phyloP scores from a whole-genome alignment of 1,284 basidiomycete genomes.

The Ceratobasidium sp. region DNA sequence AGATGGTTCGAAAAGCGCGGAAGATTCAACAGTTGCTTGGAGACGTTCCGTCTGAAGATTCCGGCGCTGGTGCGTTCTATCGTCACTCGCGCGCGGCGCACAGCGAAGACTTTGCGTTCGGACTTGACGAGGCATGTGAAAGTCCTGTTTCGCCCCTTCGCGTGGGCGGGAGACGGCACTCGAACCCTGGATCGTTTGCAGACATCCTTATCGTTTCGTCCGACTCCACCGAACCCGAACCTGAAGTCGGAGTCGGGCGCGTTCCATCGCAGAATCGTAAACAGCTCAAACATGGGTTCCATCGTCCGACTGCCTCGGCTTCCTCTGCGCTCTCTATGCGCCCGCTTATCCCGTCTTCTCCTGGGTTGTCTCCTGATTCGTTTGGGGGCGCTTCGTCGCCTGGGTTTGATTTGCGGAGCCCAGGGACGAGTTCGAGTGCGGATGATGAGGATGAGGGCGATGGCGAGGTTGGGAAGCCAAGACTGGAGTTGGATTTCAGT shows the following conservation, averaged over 20 bases:
- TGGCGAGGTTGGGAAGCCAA: slow-evolving; percentile 1
- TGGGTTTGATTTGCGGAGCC: not conserved
- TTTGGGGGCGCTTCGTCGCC: not conserved
- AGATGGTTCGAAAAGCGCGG: slow-evolving; percentile 76
- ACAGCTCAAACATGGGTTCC: slow-evolving; percentile 20
- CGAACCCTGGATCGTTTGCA: slow-evolving; percentile 10
- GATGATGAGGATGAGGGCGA: not conserved
- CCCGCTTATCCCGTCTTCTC: slow-evolving; percentile 21
- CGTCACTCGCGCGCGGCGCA: slow-evolving; percentile 9
- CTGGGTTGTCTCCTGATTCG: slow-evolving; percentile 12
- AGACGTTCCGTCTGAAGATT: slow-evolving; percentile 52
- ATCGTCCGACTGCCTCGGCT: slow-evolving; percentile 27
- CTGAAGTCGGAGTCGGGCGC: not conserved
- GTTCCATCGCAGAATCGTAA: slow-evolving; percentile 16
- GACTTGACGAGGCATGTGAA: not conserved
- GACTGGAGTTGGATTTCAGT: not conserved
- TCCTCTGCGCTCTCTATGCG: slow-evolving; percentile 8
- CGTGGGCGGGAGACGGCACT: slow-evolving; percentile 7
- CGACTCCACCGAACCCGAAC: not conserved
- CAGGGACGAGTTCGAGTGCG: not conserved
- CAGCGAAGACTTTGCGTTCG: slow-evolving; percentile 21
- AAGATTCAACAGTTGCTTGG: slow-evolving; percentile 86
- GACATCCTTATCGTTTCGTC: slow-evolving; percentile 7
- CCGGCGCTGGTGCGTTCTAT: slow-evolving; percentile 36
- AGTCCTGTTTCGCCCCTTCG: not conserved